These are phyloP conservation scores for Spizellomyces sp. DNA, from an alignment of 192 early-diverging fungal species.

Conservation along the genomic window DNA sequence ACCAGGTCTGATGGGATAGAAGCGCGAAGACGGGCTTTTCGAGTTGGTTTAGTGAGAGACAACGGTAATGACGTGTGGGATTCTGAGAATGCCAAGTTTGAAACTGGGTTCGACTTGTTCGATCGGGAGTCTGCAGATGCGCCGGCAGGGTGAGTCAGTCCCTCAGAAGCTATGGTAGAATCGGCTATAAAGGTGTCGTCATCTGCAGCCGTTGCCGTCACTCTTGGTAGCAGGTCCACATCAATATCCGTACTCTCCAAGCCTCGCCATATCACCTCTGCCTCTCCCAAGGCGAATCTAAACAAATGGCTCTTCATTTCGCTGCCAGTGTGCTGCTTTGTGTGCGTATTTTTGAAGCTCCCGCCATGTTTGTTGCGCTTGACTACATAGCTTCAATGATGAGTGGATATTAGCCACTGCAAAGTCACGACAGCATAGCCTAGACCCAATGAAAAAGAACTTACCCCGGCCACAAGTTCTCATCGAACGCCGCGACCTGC, in stretches of 20 bases:
- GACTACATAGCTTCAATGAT: conserved; percentile 36
- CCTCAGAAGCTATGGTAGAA: neutral
- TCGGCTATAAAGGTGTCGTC: neutral
- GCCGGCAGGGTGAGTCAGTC: neutral
- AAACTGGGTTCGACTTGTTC: neutral
- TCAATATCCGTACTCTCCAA: conserved; percentile 8
- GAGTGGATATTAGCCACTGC: too few relatives aligned
- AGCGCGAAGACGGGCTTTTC: conserved; percentile 21
- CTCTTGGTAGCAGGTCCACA: neutral
- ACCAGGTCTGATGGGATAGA: conserved; percentile 34
- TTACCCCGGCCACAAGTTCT: conserved; percentile 45
- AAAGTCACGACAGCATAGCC: too few relatives aligned
- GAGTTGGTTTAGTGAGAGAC: neutral
- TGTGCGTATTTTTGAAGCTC: conserved; percentile 56
- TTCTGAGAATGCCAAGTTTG: neutral
- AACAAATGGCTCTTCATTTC: conserved; percentile 52
- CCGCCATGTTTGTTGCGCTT: conserved; percentile 60
- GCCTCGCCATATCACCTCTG: conserved; percentile 18
- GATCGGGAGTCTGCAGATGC: neutral
- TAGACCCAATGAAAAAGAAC: neutral
- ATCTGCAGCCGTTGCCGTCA: neutral
- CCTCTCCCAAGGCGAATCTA: conserved; percentile 35
- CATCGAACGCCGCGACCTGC: conserved; percentile 42
- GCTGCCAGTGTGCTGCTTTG: conserved; percentile 39
- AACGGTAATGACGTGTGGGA: conserved; percentile 10